Evolutionary conservation across 164 flowering plant species (phyloP).

Genomic region (Saururus chinensis): DNA sequence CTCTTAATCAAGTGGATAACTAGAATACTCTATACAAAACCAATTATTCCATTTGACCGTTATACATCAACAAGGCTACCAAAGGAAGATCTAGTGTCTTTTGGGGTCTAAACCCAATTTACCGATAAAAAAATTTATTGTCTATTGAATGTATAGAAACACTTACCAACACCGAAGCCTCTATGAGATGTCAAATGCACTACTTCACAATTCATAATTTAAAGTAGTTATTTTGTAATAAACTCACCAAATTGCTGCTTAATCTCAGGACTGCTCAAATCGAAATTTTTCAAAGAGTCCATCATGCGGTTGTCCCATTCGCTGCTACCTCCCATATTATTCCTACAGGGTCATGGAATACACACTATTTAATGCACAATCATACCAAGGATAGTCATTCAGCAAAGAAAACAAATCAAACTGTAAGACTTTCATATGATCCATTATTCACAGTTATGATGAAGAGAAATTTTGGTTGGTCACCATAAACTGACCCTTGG

Average conservation of each 20-base stretch:
- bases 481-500: no score
- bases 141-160: no score
- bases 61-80: neutral
- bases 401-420: neutral
- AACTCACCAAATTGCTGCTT: conserved; percentile 94
- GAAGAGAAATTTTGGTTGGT: no score
- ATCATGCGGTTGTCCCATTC: conserved; percentile 78
- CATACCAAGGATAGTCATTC: neutral
- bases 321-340: conserved; percentile 73
- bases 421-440: no score
- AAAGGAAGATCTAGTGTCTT: neutral
- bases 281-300: conserved; percentile 80
- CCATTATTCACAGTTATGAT: no score
- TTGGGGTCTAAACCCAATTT: no score
- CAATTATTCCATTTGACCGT: neutral
- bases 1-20: neutral
- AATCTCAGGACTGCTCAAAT: conserved; percentile 91
- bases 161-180: no score
- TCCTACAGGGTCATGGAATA: conserved; percentile 34
- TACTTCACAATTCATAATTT: neutral
- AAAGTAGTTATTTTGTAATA: neutral
- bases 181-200: neutral
- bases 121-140: no score
- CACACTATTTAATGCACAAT: neutral
- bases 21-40: neutral